A percentile compares a stretch with the other conserved stretches of the same genome.
Conservation (phyloP, 208 protist genomes). For the Leishmania tropica region DNA sequence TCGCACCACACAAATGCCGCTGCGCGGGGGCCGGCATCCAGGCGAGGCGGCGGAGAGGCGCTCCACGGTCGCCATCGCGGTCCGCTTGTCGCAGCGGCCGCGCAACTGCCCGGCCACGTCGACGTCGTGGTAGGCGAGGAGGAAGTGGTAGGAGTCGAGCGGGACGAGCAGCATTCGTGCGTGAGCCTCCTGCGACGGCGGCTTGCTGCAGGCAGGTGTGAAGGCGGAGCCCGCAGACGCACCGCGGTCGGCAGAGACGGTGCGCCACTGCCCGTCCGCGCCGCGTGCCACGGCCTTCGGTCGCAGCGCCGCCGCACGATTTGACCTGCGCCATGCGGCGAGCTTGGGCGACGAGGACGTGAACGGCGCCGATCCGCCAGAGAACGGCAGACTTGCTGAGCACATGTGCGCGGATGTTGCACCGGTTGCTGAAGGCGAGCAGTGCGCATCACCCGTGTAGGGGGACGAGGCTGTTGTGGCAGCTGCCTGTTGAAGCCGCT, state of each 20-base stretch:
- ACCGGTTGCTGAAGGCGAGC: neutral
- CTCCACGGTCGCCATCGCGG: conserved; percentile 6
- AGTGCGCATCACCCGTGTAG: neutral
- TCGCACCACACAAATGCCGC: conserved; percentile 24
- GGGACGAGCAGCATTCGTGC: conserved; percentile 19
- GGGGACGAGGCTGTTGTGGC: neutral
- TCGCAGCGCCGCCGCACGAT: neutral
- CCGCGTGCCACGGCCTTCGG: neutral
- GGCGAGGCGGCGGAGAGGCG: conserved; percentile 14
- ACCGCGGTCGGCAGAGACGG: neutral
- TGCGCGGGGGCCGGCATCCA: conserved; percentile 23
- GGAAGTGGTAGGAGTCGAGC: conserved; percentile 28
- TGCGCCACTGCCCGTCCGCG: conserved; percentile 7
- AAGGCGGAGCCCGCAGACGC: neutral
- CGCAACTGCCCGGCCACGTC: neutral
- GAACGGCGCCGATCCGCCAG: conserved; percentile 19
- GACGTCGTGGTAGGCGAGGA: conserved; percentile 22
- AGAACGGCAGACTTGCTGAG: conserved; percentile 9
- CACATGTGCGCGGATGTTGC: neutral
- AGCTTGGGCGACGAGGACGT: conserved; percentile 6
- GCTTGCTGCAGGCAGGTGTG: neutral
- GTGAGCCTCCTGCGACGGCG: neutral
- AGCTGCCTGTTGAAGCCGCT: neutral
- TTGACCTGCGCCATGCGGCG: neutral
- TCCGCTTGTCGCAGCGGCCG: neutral